Conservation (phyloP, 2,329 filamentous ascomycete genomes). For the Alternaria novae-zelandiae region DNA sequence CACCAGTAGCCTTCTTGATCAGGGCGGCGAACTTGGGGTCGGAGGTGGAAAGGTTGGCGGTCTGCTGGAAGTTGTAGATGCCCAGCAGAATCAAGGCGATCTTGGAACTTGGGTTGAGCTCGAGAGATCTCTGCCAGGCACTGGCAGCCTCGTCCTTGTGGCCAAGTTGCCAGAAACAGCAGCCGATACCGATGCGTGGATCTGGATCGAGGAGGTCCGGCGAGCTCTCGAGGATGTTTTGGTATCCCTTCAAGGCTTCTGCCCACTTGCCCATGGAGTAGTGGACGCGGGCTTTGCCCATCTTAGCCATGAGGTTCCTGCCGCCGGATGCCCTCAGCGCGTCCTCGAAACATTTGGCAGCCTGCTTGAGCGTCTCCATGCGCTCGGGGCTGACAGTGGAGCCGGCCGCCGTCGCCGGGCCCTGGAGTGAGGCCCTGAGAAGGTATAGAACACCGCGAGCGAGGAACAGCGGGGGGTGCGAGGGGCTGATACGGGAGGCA, state of each 20-base stretch:
- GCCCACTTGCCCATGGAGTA: slow-evolving; percentile 87
- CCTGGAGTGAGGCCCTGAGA: slow-evolving; percentile 82
- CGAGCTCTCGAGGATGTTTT: slow-evolving; percentile 84
- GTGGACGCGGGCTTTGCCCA: slow-evolving; percentile 86
- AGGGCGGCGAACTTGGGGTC: slow-evolving; percentile 83
- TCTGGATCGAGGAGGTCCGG: slow-evolving; percentile 91
- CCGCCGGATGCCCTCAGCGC: slow-evolving; percentile 82
- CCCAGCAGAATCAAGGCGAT: slow-evolving; percentile 89
- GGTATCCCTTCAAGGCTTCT: slow-evolving; percentile 83
- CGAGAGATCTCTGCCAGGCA: slow-evolving; percentile 87
- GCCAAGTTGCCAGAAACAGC: slow-evolving; percentile 95
- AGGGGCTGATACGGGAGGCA: slow-evolving; percentile 90
- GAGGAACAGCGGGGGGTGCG: slow-evolving; percentile 88
- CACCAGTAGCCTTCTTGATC: slow-evolving; percentile 93
- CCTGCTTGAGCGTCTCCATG: slow-evolving; percentile 80
- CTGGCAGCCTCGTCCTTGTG: slow-evolving; percentile 90
- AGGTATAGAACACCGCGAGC: slow-evolving; percentile 89
- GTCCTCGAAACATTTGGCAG: slow-evolving; percentile 93
- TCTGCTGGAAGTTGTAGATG: slow-evolving; percentile 86
- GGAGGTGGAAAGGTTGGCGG: slow-evolving; percentile 79
- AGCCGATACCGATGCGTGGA: slow-evolving; percentile 93
- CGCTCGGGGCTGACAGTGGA: slow-evolving; percentile 72
- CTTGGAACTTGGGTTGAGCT: slow-evolving; percentile 84
- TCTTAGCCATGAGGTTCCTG: slow-evolving; percentile 88
- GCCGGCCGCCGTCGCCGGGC: slow-evolving; percentile 71